Percentiles rank a stretch among this genome's conserved stretches.
These are phyloP conservation scores for Pichia rugopelliculosa DNA, from an alignment of 805 yeast genomes.

Conservation along the genomic window DNA sequence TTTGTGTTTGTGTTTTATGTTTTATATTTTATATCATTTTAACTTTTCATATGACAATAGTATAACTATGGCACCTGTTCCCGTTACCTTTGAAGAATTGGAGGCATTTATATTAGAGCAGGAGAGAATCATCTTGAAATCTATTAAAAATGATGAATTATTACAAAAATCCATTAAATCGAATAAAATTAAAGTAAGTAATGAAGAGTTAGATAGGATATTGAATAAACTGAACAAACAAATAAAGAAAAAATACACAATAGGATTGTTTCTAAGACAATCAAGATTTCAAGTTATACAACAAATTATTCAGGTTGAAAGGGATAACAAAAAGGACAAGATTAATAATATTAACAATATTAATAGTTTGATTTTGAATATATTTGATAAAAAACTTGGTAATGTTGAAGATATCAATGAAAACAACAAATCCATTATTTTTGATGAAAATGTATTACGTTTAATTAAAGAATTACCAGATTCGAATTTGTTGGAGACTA, in stretches of 20 bases:
- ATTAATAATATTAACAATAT: constrained; percentile 20
- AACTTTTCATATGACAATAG: no score
- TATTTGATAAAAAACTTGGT: constrained; percentile 14
- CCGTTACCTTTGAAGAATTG: constrained; percentile 21
- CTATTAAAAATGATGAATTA: constrained; percentile 14
- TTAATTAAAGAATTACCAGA: constrained; percentile 27
- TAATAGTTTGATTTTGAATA: constrained; percentile 21
- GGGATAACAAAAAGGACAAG: constrained; percentile 8
- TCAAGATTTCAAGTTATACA: constrained; percentile 24
- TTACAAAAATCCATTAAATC: constrained; percentile 10
- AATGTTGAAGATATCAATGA: constrained; percentile 21
- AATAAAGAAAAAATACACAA: constrained; percentile 13
- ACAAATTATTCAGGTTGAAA: constrained; percentile 24
- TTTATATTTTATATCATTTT: neutral
- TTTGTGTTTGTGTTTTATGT: neutral
- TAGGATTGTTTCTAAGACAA: constrained; percentile 25
- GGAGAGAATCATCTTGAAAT: constrained; percentile 15
- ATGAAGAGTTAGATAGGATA: constrained; percentile 7
- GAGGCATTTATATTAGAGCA: constrained; percentile 21
- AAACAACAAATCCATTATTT: neutral
- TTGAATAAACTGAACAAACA: constrained; percentile 3
- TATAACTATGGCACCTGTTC: constrained; percentile 3
- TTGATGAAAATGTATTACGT: constrained; percentile 15
- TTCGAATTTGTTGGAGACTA: constrained; percentile 15
- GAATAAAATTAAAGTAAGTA: constrained; percentile 4